phyloP scores from a whole-genome alignment of 83 land plant genomes.

The Isoetes engelmannii region DNA sequence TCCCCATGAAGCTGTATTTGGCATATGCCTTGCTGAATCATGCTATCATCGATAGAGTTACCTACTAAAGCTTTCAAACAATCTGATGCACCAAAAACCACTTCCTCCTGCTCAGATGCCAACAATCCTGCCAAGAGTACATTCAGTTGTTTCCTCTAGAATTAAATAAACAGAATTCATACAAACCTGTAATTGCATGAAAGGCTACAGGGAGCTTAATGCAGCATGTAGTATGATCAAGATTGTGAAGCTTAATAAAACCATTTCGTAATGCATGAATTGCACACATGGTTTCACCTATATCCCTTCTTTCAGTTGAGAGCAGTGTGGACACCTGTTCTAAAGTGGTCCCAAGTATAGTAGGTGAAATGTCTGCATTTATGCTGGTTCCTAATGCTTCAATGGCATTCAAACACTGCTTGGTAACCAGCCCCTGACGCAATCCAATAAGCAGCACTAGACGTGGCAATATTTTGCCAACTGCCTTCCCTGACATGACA shows the following conservation, averaged over 20 bases:
- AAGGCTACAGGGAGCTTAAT: conserved; percentile 61
- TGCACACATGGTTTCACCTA: conserved; percentile 53
- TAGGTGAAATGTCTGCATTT: conserved; percentile 38
- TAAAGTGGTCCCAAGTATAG: conserved; percentile 46
- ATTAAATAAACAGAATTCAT: too few relatives aligned
- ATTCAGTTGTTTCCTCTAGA: too few relatives aligned
- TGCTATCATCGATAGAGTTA: conserved; percentile 50
- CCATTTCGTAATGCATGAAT: conserved; percentile 59
- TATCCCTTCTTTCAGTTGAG: conserved; percentile 40
- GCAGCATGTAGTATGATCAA: conserved; percentile 44
- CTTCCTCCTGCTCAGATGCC: conserved; percentile 62
- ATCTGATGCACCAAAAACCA: conserved; percentile 47
- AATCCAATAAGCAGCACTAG: conserved; percentile 45
- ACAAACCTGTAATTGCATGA: conserved; percentile 67
- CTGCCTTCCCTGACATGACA: conserved; percentile 45
- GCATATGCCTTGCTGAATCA: conserved; percentile 44
- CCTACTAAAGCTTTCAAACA: conserved; percentile 40
- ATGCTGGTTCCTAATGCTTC: conserved; percentile 36
- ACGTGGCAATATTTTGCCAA: conserved; percentile 40
- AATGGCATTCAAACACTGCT: conserved; percentile 45
- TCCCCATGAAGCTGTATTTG: conserved; percentile 5
- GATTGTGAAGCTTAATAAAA: conserved; percentile 38
- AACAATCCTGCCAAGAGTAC: conserved; percentile 55
- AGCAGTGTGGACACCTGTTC: conserved; percentile 44
- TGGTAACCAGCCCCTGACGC: conserved; percentile 56